A percentile compares a stretch with the other conserved stretches of the same genome.
These are phyloP conservation scores for Ambrosiella beaveri DNA, from an alignment of 2,329 filamentous ascomycete species.

Conservation along the genomic window DNA sequence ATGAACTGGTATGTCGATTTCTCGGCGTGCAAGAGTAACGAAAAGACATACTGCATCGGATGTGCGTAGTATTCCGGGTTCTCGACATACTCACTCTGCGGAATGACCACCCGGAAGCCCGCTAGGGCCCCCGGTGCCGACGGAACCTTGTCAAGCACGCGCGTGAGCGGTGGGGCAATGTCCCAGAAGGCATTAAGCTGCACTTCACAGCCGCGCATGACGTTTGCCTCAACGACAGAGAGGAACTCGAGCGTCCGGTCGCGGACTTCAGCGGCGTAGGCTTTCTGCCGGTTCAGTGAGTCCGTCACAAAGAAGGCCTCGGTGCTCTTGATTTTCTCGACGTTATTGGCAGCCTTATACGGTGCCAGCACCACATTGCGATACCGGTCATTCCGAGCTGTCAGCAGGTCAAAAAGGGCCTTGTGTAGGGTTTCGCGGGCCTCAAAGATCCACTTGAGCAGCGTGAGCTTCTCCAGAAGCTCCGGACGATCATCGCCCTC, in stretches of 20 bases:
- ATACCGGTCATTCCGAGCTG: conserved; percentile 74
- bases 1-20: conserved; percentile 96
- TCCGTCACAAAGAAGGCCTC: conserved; percentile 72
- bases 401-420: conserved; percentile 68
- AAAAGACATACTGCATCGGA: conserved; percentile 81
- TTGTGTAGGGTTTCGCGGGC: conserved; percentile 75
- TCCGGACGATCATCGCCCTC: conserved; percentile 93
- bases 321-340: conserved; percentile 63
- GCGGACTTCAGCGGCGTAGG: conserved; percentile 54
- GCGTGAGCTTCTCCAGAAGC: conserved; percentile 78
- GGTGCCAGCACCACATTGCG: conserved; percentile 68
- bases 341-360: conserved; percentile 57
- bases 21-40: conserved; percentile 67
- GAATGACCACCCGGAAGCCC: conserved; percentile 59
- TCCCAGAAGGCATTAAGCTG: conserved; percentile 96
- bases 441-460: conserved; percentile 95
- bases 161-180: conserved; percentile 67
- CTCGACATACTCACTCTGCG: conserved; percentile 62
- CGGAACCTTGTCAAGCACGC: conserved; percentile 67
- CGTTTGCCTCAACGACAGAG: conserved; percentile 64
- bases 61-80: conserved; percentile 66
- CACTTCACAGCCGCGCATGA: conserved; percentile 72
- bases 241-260: conserved; percentile 62
- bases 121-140: conserved; percentile 23
- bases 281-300: conserved; percentile 49